Evolutionary conservation across 352 stramenopile species (phyloP).

Genomic region (Hyaloperonospora arabidopsidis): DNA sequence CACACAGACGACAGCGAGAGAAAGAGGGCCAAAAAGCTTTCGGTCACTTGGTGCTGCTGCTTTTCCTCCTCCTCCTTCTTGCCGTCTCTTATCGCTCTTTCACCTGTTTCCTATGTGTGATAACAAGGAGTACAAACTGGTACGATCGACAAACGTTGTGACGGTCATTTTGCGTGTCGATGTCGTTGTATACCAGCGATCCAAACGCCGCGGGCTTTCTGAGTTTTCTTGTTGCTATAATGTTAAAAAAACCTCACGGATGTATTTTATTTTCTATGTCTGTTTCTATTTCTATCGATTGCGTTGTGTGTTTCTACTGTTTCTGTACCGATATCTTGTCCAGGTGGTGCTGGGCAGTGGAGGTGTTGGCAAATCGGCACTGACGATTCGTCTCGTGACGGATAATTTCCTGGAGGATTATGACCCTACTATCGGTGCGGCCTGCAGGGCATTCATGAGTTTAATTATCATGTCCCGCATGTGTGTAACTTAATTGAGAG

Average conservation of each 20-base stretch:
- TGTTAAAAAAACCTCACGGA: not conserved
- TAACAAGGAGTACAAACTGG: constrained; percentile 82
- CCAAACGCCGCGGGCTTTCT: not conserved
- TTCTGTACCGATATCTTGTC: not conserved
- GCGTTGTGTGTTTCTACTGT: constrained; percentile 4
- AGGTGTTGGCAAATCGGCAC: constrained; percentile 86
- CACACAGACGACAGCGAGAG: constrained; percentile 12
- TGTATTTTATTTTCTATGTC: constrained; percentile 4
- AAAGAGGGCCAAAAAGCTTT: too few species aligned
- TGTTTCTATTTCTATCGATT: not conserved
- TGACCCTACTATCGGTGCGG: constrained; percentile 85
- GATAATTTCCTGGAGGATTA: constrained; percentile 92
- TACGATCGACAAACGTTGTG: too few species aligned
- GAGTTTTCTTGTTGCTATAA: not conserved
- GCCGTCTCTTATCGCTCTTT: constrained; percentile 5
- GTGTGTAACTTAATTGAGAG: not conserved
- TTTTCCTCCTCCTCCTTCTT: constrained; percentile 9
- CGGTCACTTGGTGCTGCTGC: too few species aligned
- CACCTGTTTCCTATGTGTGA: constrained; percentile 35
- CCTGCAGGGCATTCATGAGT: not conserved
- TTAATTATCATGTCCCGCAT: not conserved
- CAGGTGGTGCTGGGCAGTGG: constrained; percentile 85
- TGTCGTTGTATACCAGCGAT: too few species aligned
- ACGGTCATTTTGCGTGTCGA: not conserved
- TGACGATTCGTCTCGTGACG: constrained; percentile 89